Base-by-base conservation (phyloP, 805 yeast genomes). In the Cyberlindnera bimundalis region DNA sequence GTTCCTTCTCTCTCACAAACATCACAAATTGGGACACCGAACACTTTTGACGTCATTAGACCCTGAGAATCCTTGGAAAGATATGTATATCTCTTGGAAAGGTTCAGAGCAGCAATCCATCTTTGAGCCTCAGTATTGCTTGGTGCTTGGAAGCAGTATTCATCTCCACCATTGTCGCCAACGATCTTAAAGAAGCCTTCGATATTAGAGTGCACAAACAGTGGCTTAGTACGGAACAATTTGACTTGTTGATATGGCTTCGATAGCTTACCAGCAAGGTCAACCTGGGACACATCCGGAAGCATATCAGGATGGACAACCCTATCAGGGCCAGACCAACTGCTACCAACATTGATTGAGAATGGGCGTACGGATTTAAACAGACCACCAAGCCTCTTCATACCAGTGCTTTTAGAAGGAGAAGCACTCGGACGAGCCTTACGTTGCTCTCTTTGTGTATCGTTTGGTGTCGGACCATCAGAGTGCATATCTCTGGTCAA, bases 1-100 rank as follows among this genome's bases (percentile, higher is more conserved):
- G 78, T 64, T 9, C 74, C 66, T 50, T 88, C 96, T 37, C 96
- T 70, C 39, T 70, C 75, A 59, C 96, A 88, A 4, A 89, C 76
- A 47, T 78, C 78, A 25, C 72, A 76, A 26, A 91, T 67, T 2
- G 98, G 96, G 33, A 89, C 83, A 12, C 97, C 97, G 70, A 90
- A 91, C 3, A 91, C 84, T 48, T 68, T 68, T 20, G 76, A 71
- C 21, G 61, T 61, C 5, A 67, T 66, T 37, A 59, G 50, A 2
- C 72, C 72, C 36, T 56, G 64, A 26, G 59, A 62, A 39, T 65
- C 68, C 24, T 59, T 61, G 2, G 74, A 69, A 33, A 68, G 55
- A 41, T 68, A 70, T 5, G 71, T 59, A 42, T 64, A 67, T 45
- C 74, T 60, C 42, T 66, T 68, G 0, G 73, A 59, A 13, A 61